A percentile compares a stretch with the other conserved stretches of the same genome.
Evolutionary conservation across 805 yeast genomes (phyloP).

Genomic region (Yamadazyma scolyti): DNA sequence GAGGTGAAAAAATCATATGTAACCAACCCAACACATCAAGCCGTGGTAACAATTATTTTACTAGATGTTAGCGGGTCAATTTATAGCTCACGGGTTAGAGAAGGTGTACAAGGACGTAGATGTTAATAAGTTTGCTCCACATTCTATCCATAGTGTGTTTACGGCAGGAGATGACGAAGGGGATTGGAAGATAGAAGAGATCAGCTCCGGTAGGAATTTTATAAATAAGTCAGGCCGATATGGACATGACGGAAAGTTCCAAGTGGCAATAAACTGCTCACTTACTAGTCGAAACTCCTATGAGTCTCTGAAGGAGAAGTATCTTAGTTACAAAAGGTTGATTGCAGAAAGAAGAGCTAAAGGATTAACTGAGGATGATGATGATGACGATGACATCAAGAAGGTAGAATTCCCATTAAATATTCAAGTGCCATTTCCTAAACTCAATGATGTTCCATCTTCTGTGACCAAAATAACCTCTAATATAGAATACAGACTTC

Average conservation of each 20-base stretch:
- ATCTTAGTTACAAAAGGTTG: conserved; percentile 17
- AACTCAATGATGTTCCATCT: too few relatives aligned
- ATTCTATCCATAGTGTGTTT: conserved; percentile 31
- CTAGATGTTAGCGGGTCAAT: too few relatives aligned
- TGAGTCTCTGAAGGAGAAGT: conserved; percentile 14
- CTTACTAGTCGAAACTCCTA: conserved; percentile 30
- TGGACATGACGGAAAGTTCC: conserved; percentile 21
- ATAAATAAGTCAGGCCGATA: conserved; percentile 29
- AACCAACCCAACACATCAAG: too few relatives aligned
- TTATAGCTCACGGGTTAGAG: too few relatives aligned
- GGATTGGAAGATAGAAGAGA: conserved; percentile 19
- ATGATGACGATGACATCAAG: conserved; percentile 21
- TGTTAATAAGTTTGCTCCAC: conserved; percentile 14
- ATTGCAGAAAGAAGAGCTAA: conserved; percentile 20
- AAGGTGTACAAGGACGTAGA: neutral
- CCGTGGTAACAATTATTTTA: too few relatives aligned
- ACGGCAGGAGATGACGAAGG: too few relatives aligned
- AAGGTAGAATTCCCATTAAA: conserved; percentile 28
- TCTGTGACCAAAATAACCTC: too few relatives aligned
- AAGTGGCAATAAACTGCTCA: conserved; percentile 27
- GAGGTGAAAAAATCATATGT: conserved; percentile 6
- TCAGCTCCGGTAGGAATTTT: conserved; percentile 35
- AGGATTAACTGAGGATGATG: conserved; percentile 14
- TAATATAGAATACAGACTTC: conserved; percentile 7
- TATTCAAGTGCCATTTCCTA: conserved; percentile 31